Conservation (phyloP, 2,329 filamentous ascomycete genomes). For the Escovopsis sp. region DNA sequence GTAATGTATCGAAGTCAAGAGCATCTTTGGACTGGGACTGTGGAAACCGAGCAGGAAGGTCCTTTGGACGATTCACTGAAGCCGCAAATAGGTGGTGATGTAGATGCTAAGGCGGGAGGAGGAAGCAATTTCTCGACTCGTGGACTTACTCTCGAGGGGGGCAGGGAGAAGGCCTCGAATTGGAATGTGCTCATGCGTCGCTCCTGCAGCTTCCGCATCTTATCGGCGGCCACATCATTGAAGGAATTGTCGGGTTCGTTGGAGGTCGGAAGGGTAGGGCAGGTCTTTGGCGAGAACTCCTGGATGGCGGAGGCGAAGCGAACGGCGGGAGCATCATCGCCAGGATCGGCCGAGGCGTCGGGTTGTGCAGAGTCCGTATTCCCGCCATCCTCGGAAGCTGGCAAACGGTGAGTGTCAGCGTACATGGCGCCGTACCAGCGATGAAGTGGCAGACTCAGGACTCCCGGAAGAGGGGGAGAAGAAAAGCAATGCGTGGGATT, state of each 20-base stretch:
- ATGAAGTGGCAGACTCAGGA: no score
- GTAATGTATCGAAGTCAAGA: no score
- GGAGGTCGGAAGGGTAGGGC: slow-evolving; percentile 26
- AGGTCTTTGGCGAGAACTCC: slow-evolving; percentile 37
- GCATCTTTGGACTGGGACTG: no score
- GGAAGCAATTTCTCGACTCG: no score
- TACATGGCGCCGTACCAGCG: no score
- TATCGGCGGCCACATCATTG: slow-evolving; percentile 37
- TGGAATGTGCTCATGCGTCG: slow-evolving; percentile 72
- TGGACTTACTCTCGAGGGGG: slow-evolving; percentile 59
- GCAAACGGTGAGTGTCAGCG: background rate
- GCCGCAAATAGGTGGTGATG: no score
- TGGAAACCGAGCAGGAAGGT: no score
- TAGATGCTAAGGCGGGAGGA: no score
- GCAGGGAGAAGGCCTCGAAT: slow-evolving; percentile 83
- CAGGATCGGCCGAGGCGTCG: slow-evolving; percentile 5
- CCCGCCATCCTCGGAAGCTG: background rate
- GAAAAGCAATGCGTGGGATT: background rate
- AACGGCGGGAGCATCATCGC: slow-evolving; percentile 33
- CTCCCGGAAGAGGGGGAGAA: background rate
- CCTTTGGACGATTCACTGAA: no score
- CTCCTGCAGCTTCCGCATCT: slow-evolving; percentile 66
- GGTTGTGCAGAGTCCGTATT: slow-evolving; percentile 3
- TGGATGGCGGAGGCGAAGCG: slow-evolving; percentile 59
- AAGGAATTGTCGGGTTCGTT: slow-evolving; percentile 16